phyloP scores from a whole-genome alignment of 2,329 filamentous ascomycete genomes.

The Penicillium griseofulvum region DNA sequence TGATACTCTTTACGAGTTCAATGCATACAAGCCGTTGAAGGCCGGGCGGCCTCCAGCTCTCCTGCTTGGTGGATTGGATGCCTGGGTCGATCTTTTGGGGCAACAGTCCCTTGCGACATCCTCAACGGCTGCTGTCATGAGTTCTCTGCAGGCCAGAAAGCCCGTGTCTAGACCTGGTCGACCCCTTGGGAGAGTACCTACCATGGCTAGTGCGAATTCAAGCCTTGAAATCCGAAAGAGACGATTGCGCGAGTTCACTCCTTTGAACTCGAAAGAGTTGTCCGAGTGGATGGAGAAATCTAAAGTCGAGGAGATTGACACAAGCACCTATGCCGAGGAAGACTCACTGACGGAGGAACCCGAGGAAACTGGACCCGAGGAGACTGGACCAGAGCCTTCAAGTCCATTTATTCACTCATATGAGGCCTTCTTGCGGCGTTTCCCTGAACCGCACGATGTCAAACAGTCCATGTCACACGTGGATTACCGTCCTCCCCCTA shows the following conservation, averaged over 20 bases:
- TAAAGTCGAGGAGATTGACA: conserved; percentile 61
- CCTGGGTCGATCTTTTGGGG: conserved; percentile 84
- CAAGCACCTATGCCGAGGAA: conserved; percentile 41
- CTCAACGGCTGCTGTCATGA: conserved; percentile 52
- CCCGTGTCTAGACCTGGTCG: conserved; percentile 42
- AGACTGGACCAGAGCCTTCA: conserved; percentile 47
- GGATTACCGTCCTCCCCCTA: conserved; percentile 30
- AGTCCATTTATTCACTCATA: conserved; percentile 64
- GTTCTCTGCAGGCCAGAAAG: conserved; percentile 42
- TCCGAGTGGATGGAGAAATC: conserved; percentile 76
- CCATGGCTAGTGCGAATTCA: conserved; percentile 50
- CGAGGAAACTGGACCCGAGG: conserved; percentile 45
- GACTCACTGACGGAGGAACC: conserved; percentile 40
- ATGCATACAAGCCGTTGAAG: conserved; percentile 70
- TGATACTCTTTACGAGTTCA: conserved; percentile 79
- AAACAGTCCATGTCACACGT: conserved; percentile 56
- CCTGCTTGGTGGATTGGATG: conserved; percentile 76
- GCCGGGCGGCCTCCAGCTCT: conserved; percentile 68
- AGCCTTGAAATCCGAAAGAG: conserved; percentile 56
- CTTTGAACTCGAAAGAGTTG: conserved; percentile 77
- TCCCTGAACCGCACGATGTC: conserved; percentile 66
- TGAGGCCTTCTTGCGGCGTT: conserved; percentile 81
- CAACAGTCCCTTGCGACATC: conserved; percentile 60
- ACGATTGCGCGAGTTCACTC: conserved; percentile 61
- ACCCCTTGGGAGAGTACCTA: conserved; percentile 53